Conservation (phyloP, 371 early-diverging fungal species). For the Mortierella sp. region DNA sequence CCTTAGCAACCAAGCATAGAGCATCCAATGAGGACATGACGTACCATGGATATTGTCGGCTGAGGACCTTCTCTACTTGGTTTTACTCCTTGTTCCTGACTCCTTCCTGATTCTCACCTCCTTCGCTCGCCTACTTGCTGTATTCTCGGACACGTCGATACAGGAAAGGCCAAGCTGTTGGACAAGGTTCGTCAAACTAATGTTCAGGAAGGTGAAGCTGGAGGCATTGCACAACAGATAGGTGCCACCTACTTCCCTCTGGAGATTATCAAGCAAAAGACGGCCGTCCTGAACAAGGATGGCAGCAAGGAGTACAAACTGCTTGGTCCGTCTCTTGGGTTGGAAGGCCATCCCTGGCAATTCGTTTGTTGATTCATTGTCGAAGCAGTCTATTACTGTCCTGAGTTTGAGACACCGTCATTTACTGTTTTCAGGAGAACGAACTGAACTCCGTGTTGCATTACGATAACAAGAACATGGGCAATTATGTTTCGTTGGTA, state of each 20-base stretch:
- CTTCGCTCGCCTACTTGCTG: constrained; percentile 99
- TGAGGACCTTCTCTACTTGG: too few species aligned
- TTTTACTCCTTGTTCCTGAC: too few species aligned
- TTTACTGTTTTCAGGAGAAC: constrained; percentile 92
- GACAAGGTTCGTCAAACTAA: constrained; percentile 99
- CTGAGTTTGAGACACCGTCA: constrained; percentile 92
- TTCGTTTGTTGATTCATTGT: constrained; percentile 84
- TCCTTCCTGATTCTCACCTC: too few species aligned
- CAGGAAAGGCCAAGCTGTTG: constrained; percentile 98
- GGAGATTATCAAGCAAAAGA: constrained; percentile 93
- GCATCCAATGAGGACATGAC: too few species aligned
- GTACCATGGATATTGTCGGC: too few species aligned
- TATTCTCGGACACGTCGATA: constrained; percentile 99
- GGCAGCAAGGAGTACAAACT: constrained; percentile 79
- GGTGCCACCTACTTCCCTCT: constrained; percentile 99
- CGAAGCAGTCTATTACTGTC: constrained; percentile 83
- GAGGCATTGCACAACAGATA: constrained; percentile 99
- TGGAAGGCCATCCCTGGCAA: constrained; percentile 93
- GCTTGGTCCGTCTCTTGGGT: constrained; percentile 97
- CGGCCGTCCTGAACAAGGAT: constrained; percentile 73
- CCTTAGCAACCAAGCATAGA: too few species aligned
- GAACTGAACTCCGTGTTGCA: constrained; percentile 97
- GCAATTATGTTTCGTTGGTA: constrained; percentile 96
- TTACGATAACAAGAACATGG: constrained; percentile 96
- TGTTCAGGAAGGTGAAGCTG: constrained; percentile 99